Percentiles rank a stretch among this genome's conserved stretches.
Evolutionary conservation across 2,329 filamentous ascomycete genomes (phyloP).

Genomic region (Venturia pyrina): DNA sequence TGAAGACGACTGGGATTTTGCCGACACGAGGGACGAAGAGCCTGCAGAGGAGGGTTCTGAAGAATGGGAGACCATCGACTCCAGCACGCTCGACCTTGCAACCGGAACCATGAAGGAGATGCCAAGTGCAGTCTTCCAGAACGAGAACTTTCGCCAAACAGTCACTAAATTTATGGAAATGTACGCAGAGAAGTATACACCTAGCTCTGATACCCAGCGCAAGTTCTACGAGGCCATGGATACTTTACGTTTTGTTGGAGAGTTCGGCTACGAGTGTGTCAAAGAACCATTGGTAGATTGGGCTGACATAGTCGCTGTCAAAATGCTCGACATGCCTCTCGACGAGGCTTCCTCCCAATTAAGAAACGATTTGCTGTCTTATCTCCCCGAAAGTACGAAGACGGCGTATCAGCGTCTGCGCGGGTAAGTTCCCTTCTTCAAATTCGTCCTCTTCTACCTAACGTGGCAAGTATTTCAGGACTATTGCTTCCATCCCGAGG

Average conservation of each 20-base stretch:
- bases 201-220: not conserved
- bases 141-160: not conserved
- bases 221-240: not conserved
- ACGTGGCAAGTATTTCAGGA: not conserved
- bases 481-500: not conserved
- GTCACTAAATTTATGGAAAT: not conserved
- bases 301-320: not conserved
- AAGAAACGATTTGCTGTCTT: not conserved
- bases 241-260: not conserved
- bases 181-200: not conserved
- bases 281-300: conserved; percentile 1
- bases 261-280: not conserved
- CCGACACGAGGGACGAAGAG: not conserved
- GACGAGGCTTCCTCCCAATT: not conserved
- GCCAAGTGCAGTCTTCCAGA: not conserved
- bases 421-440: not conserved
- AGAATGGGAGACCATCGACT: conserved; percentile 5
- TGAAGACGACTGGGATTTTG: not conserved
- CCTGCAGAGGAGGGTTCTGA: not conserved
- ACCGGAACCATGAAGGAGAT: not conserved
- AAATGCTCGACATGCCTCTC: not conserved
- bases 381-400: not conserved
- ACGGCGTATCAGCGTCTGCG: not conserved
- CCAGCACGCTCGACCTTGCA: not conserved
- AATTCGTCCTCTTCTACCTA: not conserved